Evolutionary conservation across 2,329 filamentous ascomycete genomes (phyloP).

Genomic region (Kalmusia sp.): DNA sequence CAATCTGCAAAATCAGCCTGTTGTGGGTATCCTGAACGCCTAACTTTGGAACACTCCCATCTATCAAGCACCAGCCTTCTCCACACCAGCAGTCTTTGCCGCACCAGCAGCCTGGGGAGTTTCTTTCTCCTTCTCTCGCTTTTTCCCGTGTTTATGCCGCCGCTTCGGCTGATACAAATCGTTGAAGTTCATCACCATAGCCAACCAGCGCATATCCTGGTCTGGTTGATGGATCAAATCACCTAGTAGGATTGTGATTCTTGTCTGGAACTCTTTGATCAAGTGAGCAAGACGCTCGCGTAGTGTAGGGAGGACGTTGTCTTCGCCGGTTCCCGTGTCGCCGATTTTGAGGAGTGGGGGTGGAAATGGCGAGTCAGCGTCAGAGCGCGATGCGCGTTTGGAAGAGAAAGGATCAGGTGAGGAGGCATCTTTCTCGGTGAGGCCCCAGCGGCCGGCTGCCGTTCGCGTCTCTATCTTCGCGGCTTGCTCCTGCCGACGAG

Average conservation of each 20-base stretch:
- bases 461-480: conserved; percentile 73
- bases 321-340: conserved; percentile 53
- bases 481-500: conserved; percentile 82
- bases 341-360: conserved; percentile 45
- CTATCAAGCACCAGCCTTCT: not conserved
- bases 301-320: conserved; percentile 76
- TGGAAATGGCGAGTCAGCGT: conserved; percentile 53
- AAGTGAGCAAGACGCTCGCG: conserved; percentile 76
- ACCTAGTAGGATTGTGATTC: conserved; percentile 82
- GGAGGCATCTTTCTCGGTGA: conserved; percentile 60
- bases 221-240: conserved; percentile 94
- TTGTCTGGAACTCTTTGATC: conserved; percentile 75
- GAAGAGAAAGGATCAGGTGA: conserved; percentile 31
- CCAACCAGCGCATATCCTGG: conserved; percentile 92
- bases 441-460: conserved; percentile 69
- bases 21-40: too few species aligned
- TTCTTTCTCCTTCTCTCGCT: conserved; percentile 38
- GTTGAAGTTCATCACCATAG: conserved; percentile 99
- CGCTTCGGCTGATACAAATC: conserved; percentile 86
- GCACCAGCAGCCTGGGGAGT: conserved; percentile 19
- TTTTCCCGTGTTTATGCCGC: conserved; percentile 59
- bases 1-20: too few species aligned
- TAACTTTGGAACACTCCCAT: too few species aligned
- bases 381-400: conserved; percentile 32
- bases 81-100: conserved; percentile 1